phyloP scores from a whole-genome alignment of 345 rosid species.

The Citrus mangshanensis region DNA sequence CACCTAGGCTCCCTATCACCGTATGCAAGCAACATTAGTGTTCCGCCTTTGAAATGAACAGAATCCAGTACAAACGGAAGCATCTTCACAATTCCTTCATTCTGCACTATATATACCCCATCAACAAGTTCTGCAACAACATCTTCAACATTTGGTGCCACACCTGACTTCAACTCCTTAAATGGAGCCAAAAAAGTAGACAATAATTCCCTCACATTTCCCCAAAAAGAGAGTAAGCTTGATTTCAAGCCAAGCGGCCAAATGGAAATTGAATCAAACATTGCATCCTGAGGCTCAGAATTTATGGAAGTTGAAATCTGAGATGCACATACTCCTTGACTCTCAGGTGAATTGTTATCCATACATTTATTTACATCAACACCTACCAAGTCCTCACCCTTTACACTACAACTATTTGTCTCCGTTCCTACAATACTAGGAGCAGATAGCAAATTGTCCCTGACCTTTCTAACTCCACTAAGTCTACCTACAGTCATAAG shows the following conservation, averaged over 20 bases:
- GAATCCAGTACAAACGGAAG: constrained; percentile 88
- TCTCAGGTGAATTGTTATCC: constrained; percentile 27
- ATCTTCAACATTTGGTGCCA: constrained; percentile 52
- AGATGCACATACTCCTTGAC: constrained; percentile 28
- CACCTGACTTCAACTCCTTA: constrained; percentile 42
- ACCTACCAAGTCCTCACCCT: constrained; percentile 24
- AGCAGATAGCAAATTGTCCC: constrained; percentile 28
- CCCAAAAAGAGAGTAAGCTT: constrained; percentile 29
- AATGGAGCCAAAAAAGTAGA: constrained; percentile 31
- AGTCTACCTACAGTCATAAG: constrained; percentile 56
- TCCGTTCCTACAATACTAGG: constrained; percentile 21
- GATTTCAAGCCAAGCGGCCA: constrained; percentile 28
- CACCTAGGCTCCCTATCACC: constrained; percentile 95
- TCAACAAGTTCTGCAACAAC: constrained; percentile 59
- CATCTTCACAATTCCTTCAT: constrained; percentile 56
- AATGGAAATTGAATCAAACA: constrained; percentile 26
- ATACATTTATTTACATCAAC: constrained; percentile 25
- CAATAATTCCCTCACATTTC: constrained; percentile 33
- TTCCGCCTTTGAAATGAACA: constrained; percentile 85
- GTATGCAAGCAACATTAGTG: constrained; percentile 72
- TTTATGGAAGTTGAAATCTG: constrained; percentile 31
- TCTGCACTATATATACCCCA: constrained; percentile 48
- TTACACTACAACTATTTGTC: constrained; percentile 21
- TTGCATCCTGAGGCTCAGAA: constrained; percentile 35
- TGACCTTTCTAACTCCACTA: constrained; percentile 29